Conservation (phyloP, 148 eudicot genomes). For the Rheum nobile region DNA sequence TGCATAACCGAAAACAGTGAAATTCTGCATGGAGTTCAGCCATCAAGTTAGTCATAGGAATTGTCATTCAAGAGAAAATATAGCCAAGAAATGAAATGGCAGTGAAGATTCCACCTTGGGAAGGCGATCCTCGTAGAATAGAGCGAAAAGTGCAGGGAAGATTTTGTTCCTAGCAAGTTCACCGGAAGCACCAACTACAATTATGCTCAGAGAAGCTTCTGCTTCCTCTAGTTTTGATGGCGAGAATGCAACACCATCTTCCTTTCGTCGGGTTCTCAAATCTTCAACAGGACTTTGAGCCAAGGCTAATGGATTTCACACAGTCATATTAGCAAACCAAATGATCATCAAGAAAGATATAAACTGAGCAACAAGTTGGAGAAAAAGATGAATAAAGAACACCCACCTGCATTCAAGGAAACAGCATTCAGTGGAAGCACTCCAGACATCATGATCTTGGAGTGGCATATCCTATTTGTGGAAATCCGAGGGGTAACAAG, state of each 20-base stretch:
- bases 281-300: background rate
- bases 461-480: background rate
- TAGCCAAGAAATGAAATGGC: background rate
- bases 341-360: background rate
- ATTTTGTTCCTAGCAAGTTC: slow-evolving; percentile 26
- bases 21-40: slow-evolving; percentile 18
- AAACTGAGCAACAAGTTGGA: background rate
- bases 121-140: slow-evolving; percentile 28
- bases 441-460: background rate
- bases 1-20: slow-evolving; percentile 23
- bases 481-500: background rate
- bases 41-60: background rate
- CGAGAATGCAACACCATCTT: background rate
- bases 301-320: background rate
- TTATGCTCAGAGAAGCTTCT: slow-evolving; percentile 11
- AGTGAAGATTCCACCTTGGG: slow-evolving; percentile 20
- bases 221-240: background rate
- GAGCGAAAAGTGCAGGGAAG: slow-evolving; percentile 35
- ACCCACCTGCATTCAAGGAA: slow-evolving; percentile 10
- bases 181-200: slow-evolving; percentile 24
- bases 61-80: slow-evolving; percentile 3
- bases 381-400: too few relatives aligned
- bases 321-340: background rate
- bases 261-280: background rate
- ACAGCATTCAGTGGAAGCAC: slow-evolving; percentile 2